Conservation (phyloP, 2,329 filamentous ascomycete species). For the Chaetomium strumarium region DNA sequence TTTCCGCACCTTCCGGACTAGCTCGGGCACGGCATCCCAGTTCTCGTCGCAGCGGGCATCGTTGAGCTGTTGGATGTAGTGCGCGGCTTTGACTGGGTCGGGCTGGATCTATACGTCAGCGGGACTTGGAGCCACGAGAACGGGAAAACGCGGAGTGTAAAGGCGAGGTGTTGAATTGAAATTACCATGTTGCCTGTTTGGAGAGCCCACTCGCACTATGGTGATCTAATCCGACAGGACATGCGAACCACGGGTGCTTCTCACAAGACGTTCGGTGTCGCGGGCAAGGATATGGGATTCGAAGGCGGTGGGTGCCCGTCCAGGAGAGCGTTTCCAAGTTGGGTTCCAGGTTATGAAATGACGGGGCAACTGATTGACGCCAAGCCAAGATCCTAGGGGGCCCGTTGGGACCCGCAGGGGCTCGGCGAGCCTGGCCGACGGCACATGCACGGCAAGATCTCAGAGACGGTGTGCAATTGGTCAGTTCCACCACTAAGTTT, state of each 20-base stretch:
- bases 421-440: too few relatives aligned
- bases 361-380: too few relatives aligned
- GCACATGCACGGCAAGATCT: too few relatives aligned
- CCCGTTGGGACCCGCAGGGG: too few relatives aligned
- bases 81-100: slow-evolving; percentile 64
- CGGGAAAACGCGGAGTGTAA: not conserved
- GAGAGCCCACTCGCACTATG: slow-evolving; percentile 26
- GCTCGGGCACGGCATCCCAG: slow-evolving; percentile 82
- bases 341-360: too few relatives aligned
- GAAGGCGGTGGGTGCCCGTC: not conserved
- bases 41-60: slow-evolving; percentile 79
- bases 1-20: slow-evolving; percentile 89
- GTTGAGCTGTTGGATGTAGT: slow-evolving; percentile 79
- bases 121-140: not conserved
- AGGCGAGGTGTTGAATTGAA: not conserved
- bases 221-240: slow-evolving; percentile 22
- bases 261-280: not conserved
- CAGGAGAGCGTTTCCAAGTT: not conserved
- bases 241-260: slow-evolving; percentile 14
- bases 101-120: slow-evolving; percentile 20
- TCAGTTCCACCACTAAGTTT: too few relatives aligned
- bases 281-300: not conserved
- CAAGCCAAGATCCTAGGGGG: too few relatives aligned
- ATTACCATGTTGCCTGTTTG: slow-evolving; percentile 23
- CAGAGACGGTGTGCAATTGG: too few relatives aligned